Evolutionary conservation across 371 early-diverging fungal genomes (phyloP).

Genomic region (Lichtheimia hyalospora): DNA sequence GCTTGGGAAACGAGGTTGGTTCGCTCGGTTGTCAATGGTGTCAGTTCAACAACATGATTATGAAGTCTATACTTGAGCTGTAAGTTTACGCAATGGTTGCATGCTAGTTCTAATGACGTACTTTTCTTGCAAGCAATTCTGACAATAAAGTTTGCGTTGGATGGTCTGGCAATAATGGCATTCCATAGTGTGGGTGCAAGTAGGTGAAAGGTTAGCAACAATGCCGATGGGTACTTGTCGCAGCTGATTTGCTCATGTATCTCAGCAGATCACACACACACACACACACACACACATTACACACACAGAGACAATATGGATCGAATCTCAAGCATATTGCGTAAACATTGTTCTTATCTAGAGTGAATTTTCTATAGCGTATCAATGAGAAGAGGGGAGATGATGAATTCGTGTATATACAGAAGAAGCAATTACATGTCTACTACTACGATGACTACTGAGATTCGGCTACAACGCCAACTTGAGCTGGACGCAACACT

Average conservation of each 20-base stretch:
- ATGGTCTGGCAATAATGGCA: slow-evolving; percentile 45
- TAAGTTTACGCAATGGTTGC: neutral
- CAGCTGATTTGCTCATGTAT: too few relatives aligned
- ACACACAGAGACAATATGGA: too few relatives aligned
- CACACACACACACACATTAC: too few relatives aligned
- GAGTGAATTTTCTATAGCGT: too few relatives aligned
- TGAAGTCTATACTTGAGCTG: slow-evolving; percentile 29
- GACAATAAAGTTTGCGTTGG: slow-evolving; percentile 44
- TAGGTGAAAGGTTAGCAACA: too few relatives aligned
- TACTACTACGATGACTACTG: slow-evolving; percentile 10
- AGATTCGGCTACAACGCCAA: slow-evolving; percentile 85
- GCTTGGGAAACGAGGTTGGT: slow-evolving; percentile 44
- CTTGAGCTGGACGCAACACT: slow-evolving; percentile 94
- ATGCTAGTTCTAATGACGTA: slow-evolving; percentile 9
- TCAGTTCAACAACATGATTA: slow-evolving; percentile 39
- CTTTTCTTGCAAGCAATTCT: slow-evolving; percentile 41
- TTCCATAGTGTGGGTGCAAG: slow-evolving; percentile 8
- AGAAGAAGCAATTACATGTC: too few relatives aligned
- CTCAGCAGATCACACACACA: too few relatives aligned
- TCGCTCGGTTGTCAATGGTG: slow-evolving; percentile 30
- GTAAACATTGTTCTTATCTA: too few relatives aligned
- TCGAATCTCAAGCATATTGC: too few relatives aligned
- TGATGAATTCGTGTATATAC: neutral
- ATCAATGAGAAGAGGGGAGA: too few relatives aligned
- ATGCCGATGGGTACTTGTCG: too few relatives aligned